Evolutionary conservation across 108 stramenopile genomes (phyloP).

Genomic region (Chaetoceros muelleri): DNA sequence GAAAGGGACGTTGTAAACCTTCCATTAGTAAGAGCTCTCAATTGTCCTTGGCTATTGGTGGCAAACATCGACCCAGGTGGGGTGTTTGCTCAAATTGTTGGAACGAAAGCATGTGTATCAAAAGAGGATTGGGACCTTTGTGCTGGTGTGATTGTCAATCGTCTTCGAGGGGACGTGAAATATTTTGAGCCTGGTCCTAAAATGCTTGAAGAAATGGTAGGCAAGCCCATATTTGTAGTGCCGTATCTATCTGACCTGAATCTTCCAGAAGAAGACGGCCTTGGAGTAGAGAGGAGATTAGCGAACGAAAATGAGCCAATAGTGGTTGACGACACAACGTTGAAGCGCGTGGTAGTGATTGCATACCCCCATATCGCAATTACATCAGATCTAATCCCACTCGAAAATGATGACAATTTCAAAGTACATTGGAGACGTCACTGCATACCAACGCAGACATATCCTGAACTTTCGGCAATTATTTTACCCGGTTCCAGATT

Average conservation of each 20-base stretch:
- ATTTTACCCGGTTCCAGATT: conserved; percentile 27
- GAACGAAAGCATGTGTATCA: conserved; percentile 29
- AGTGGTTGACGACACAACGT: not conserved
- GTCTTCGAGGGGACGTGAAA: conserved; percentile 15
- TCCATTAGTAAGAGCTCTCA: conserved; percentile 19
- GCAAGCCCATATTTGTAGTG: conserved; percentile 27
- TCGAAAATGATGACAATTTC: conserved; percentile 19
- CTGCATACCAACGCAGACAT: conserved; percentile 17
- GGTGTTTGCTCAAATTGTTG: conserved; percentile 34
- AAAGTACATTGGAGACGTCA: conserved; percentile 17
- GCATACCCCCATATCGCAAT: conserved; percentile 26
- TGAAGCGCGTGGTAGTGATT: conserved; percentile 16
- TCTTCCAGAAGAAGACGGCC: conserved; percentile 17
- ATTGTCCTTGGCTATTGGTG: conserved; percentile 32
- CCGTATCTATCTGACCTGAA: conserved; percentile 14
- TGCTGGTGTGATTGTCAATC: conserved; percentile 28
- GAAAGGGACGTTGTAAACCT: conserved; percentile 33
- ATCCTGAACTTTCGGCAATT: conserved; percentile 16
- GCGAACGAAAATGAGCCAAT: conserved; percentile 7
- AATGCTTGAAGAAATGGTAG: conserved; percentile 19
- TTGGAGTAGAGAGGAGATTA: conserved; percentile 18
- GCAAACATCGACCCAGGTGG: conserved; percentile 30
- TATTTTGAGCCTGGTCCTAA: conserved; percentile 20
- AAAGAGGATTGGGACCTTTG: conserved; percentile 24
- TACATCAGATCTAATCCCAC: conserved; percentile 18